A percentile compares a stretch with the other conserved stretches of the same genome.
These are phyloP conservation scores for Trametes pubescens DNA, from an alignment of 1,284 basidiomycete genomes.

Conservation along the genomic window DNA sequence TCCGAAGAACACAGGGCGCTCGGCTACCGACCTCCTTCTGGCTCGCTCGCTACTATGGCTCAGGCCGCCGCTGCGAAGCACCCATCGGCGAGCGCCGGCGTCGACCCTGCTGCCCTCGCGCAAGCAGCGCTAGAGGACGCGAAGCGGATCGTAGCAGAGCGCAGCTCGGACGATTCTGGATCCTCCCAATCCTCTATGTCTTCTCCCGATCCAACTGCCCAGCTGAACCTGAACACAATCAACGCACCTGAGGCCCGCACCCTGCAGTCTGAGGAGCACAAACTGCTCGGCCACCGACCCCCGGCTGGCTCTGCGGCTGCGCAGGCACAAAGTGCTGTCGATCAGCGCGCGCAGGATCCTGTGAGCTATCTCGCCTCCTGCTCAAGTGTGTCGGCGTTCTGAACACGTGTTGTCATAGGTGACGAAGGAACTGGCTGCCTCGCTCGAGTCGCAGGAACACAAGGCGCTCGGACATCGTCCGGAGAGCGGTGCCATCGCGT, in stretches of 20 bases:
- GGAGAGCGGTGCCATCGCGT: constrained; percentile 30
- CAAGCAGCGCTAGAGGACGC: constrained; percentile 39
- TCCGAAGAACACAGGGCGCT: constrained; percentile 44
- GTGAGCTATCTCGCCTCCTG: constrained; percentile 17
- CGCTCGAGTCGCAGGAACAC: constrained; percentile 36
- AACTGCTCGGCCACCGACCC: constrained; percentile 41
- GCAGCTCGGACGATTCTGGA: background rate
- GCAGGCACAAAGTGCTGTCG: constrained; percentile 38
- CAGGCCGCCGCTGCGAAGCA: constrained; percentile 45
- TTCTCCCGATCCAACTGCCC: background rate
- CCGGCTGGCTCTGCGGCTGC: constrained; percentile 40
- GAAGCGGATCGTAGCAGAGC: constrained; percentile 33
- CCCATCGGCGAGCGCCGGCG: constrained; percentile 33
- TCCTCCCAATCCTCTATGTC: background rate
- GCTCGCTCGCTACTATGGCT: constrained; percentile 45
- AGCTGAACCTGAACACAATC: constrained; percentile 31
- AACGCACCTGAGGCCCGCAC: constrained; percentile 34
- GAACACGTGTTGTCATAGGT: constrained; percentile 9
- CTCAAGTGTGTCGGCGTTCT: no score
- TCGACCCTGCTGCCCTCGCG: constrained; percentile 32
- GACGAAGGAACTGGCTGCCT: constrained; percentile 29
- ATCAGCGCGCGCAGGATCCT: constrained; percentile 31
- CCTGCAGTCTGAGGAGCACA: constrained; percentile 43
- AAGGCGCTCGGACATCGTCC: constrained; percentile 35
- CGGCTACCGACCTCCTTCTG: constrained; percentile 46